Evolutionary conservation across 75 land plant species (phyloP), one percentile per base, ranked within the genome.

Genomic region (Gnetum montanum): DNA sequence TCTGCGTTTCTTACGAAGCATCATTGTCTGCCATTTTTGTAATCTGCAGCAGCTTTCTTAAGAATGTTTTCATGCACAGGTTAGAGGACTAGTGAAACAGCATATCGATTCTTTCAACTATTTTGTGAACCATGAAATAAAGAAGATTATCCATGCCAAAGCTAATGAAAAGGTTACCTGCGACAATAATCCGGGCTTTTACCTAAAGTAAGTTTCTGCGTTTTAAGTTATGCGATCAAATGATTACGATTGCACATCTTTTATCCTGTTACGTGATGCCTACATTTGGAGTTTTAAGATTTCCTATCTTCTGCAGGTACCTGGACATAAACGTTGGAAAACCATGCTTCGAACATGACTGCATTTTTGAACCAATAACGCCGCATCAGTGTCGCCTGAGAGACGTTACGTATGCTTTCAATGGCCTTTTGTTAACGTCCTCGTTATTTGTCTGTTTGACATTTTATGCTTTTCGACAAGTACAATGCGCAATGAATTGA

Each of bases 51-150:
- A n/a, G n/a, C n/a, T n/a, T n/a, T n/a, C n/a, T n/a, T n/a, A n/a
- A n/a, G n/a, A n/a, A n/a, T 8, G 31, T 43, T 63, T 27, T 19
- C 27, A 25, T 45, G 64, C 59, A 44, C 61, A 93, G 97, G 99
- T 83, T 20, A 65, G 96, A 46, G 99, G 99, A 10, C 56, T 90
- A 48, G 99, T 95, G 61, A 86, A 86, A 60, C 91, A 90, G 60
- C 99, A 90, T 63, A 67, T 95, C 35, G 99, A 90, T 52, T 95
- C 99, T 1, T 95, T 82, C 75, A 81, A 95, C 48, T 86, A 95
- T 62, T 90, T 95, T 56, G 64, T 90, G 8, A 77, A 83, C 26
- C 65, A 64, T 24, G 96, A 76, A 18, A 86, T 95, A 24, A 90
- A 83, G 77, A 90, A 95, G 72, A 90, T 90, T 29, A 78, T 95